Evolutionary conservation across 2,329 filamentous ascomycete genomes (phyloP).

Genomic region (Ceratocystiopsis minuta): DNA sequence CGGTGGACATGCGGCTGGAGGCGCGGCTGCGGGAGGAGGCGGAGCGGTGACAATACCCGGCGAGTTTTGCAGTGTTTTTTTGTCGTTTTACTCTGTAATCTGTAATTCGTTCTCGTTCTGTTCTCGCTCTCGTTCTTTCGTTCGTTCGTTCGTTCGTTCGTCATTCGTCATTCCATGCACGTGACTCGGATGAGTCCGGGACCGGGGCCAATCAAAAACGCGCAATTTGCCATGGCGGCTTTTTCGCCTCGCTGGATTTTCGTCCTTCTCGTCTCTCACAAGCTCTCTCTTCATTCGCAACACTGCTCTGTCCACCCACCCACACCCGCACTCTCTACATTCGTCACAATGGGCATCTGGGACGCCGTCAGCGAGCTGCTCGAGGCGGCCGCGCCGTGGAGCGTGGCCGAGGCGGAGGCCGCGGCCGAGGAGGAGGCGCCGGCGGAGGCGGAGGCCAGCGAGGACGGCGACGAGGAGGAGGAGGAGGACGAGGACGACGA

Average conservation of each 20-base stretch:
- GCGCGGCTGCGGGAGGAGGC: conserved; percentile 58
- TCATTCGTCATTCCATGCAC: conserved; percentile 6
- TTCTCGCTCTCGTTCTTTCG: too few relatives aligned
- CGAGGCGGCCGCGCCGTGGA: conserved; percentile 48
- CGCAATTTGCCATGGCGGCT: conserved; percentile 9
- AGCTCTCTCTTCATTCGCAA: too few relatives aligned
- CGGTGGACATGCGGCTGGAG: conserved; percentile 39
- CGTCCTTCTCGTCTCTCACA: conserved; percentile 1
- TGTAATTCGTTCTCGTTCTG: too few relatives aligned
- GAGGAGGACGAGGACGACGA: conserved; percentile 54
- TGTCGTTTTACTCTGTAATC: too few relatives aligned
- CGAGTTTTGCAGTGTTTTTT: too few relatives aligned
- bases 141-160: too few relatives aligned
- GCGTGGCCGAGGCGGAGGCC: conserved; percentile 46
- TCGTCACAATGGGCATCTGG: conserved; percentile 44
- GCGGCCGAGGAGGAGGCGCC: conserved; percentile 31
- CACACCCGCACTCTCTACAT: too few relatives aligned
- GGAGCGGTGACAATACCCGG: conserved; percentile 26
- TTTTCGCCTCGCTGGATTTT: not conserved
- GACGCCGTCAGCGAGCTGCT: conserved; percentile 45
- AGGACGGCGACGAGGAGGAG: conserved; percentile 41
- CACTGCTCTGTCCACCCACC: too few relatives aligned
- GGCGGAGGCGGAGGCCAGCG: conserved; percentile 24
- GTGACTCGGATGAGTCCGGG: conserved; percentile 10
- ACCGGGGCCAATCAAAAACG: conserved; percentile 8